Evolutionary conservation across 208 protist species (phyloP), one percentile per base, ranked within the genome.

Genomic region (Herpetomonas tarakana): DNA sequence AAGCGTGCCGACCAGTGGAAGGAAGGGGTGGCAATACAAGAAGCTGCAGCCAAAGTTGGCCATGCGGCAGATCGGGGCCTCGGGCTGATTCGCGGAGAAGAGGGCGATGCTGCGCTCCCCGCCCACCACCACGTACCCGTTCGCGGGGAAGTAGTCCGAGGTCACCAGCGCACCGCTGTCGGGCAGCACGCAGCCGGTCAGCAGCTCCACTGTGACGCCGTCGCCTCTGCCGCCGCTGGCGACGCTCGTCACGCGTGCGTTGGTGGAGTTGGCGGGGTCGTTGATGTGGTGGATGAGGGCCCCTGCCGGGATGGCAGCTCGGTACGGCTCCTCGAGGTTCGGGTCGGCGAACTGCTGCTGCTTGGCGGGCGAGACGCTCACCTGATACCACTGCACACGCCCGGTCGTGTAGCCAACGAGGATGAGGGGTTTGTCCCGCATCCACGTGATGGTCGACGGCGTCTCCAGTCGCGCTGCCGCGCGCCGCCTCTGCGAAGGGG

Each of bases 371-470:
- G 67, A 72, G n/a, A 81, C 60, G 44, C 63, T 71, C 4, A 93
- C 79, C 28, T 74, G 52, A 69, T 87, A 94, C 88, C 88, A 94
- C 61, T 91, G 81, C 31, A 91, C 72, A 0, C 65, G 46, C 2
- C 88, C 85, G 0, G 62, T 78, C 44, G 55, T 71, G 62, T 86
- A 86, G 22, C 88, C 88, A 1, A 94, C 88, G 41, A 91, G 69
- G 16, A 94, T 78, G n/a, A 94, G 53, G 12, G 84, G 77, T 59
- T 76, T 76, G 57, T 91, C 74, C 4, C 83, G 79, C 78, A 94
- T 83, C 83, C 88, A 94, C 18, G 85, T 94, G 45, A 94, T 86
- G 12, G 88, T 94, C n/a, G 76, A 77, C 29, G 78, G 81, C 7
- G 57, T 52, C 41, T 54, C 52, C 2, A 55, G 52, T 26, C 16